Evolutionary conservation across 2,329 filamentous ascomycete genomes (phyloP), one percentile per base, ranked within the genome.

Genomic region (Microcyclospora tardicrescens): DNA sequence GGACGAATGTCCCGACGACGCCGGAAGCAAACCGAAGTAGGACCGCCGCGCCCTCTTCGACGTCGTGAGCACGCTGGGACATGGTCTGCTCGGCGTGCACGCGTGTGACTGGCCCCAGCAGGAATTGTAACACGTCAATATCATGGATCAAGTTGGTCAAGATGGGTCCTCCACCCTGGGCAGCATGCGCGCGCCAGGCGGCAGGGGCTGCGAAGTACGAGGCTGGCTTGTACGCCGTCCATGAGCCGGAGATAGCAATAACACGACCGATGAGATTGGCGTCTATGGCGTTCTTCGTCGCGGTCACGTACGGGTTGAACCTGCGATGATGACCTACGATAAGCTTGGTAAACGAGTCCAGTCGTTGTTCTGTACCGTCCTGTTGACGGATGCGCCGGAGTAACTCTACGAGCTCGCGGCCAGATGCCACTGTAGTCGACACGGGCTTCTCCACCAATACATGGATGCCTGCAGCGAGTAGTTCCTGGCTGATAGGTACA

Each of bases 111-210:
- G 69, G 65, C 0, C 72, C 72, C 16, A 77, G 64, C 1, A 77
- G 56, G 51, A 69, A 67, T 34, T 76, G 72, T 13, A 78, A 57
- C 0, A 75, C 56, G 43, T 77, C 74, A 30, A 77, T 58, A 36
- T 78, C 74, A 47, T 78, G 73, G n/a, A 77, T 65, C 33, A 77
- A 56, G 48, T 77, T 78, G 43, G 76, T 76, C 2, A 69, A 57
- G 6, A 77, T 56, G 0, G 69, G 65, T 0, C 72, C 73, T 5
- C 19, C 19, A 14, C 52, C 51, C 1, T 66, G 67, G 2, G 59
- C 52, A 5, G 50, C 54, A 2, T 55, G 48, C 6, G 62, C 59
- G 11, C 69, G 62, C 72, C 73, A 76, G 30, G 65, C 62, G 0
- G 59, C 57, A 0, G 65, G 64, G 0, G 62, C 45, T 2, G 64